phyloP scores from a whole-genome alignment of 2,329 filamentous ascomycete genomes.

The Hypoxylon sp. region DNA sequence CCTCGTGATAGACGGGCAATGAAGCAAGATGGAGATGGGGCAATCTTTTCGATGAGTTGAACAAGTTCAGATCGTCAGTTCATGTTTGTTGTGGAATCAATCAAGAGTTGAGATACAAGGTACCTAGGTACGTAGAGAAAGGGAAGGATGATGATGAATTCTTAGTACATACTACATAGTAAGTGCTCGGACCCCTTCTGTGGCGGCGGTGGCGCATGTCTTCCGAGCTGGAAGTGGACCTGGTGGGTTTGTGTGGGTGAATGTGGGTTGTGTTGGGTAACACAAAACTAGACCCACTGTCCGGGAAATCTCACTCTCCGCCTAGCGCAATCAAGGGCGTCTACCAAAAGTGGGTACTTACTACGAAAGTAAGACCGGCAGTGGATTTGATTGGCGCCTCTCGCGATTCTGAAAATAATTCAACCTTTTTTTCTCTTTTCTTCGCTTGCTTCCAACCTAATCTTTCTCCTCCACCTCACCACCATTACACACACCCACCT shows the following conservation, averaged over 20 bases:
- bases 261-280: not conserved
- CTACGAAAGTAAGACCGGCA: too few species aligned
- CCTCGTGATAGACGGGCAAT: too few species aligned
- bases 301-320: conserved; percentile 34
- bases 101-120: too few species aligned
- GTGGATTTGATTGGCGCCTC: conserved; percentile 38
- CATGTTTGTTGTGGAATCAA: not conserved
- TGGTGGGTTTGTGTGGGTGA: too few species aligned
- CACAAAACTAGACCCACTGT: conserved; percentile 7
- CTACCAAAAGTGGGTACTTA: too few species aligned
- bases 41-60: too few species aligned
- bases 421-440: not conserved
- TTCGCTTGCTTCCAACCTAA: conserved; percentile 1
- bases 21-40: too few species aligned
- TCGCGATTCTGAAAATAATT: conserved; percentile 31
- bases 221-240: not conserved
- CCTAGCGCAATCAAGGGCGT: not conserved
- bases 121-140: not conserved
- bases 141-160: not conserved
- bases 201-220: conserved; percentile 32
- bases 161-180: conserved; percentile 1
- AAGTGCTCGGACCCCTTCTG: conserved; percentile 26
- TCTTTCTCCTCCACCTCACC: conserved; percentile 16
- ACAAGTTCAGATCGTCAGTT: not conserved
- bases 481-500: conserved; percentile 2